These are phyloP conservation scores for Leccinum griseonigrum DNA, from an alignment of 1,284 basidiomycete genomes.

Conservation along the genomic window DNA sequence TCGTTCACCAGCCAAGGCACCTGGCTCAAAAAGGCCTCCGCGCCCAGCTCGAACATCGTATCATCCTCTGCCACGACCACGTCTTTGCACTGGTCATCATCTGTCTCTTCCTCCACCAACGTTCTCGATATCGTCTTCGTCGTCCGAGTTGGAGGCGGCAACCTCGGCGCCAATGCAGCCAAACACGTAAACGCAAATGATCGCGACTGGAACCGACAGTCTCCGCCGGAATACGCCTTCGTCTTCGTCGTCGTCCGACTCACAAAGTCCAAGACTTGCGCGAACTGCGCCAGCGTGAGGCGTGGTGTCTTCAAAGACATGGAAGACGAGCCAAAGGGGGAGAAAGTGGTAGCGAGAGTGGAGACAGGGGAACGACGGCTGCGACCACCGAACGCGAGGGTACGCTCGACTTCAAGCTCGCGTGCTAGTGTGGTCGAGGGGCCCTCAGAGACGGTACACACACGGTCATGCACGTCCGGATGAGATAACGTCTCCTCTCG, in stretches of 20 bases:
- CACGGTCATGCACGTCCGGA: background rate
- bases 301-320: background rate
- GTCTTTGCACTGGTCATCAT: background rate
- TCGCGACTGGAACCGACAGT: conserved; percentile 14
- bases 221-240: conserved; percentile 5
- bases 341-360: background rate
- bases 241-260: conserved; percentile 3
- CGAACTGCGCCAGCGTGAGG: conserved; percentile 7
- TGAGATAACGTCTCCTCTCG: background rate
- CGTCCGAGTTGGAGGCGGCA: conserved; percentile 5
- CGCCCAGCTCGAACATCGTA: conserved; percentile 7
- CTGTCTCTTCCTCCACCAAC: background rate
- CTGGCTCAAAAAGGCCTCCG: background rate
- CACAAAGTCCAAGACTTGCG: background rate
- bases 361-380: background rate
- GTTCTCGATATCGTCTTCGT: background rate
- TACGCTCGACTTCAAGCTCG: background rate
- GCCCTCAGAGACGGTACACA: background rate
- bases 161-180: conserved; percentile 2
- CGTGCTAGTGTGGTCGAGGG: background rate
- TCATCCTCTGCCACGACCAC: background rate
- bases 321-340: background rate
- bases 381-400: background rate
- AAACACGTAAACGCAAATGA: conserved; percentile 19
- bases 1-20: background rate